These are phyloP conservation scores for Daldinia caldariorum DNA, from an alignment of 495 filamentous ascomycete species.

Conservation along the genomic window DNA sequence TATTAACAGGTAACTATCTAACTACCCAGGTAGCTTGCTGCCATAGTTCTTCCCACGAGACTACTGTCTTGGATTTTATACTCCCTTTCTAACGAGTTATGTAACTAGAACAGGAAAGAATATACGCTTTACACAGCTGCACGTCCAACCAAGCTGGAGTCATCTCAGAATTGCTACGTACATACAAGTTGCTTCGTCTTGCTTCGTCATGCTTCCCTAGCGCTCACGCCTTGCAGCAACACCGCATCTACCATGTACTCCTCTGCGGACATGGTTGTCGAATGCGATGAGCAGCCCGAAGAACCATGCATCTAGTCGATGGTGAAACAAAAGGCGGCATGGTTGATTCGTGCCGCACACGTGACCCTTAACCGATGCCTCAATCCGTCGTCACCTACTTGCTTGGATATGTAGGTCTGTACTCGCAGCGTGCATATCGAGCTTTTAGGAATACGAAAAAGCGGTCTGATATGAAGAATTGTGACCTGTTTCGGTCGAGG, in stretches of 20 bases:
- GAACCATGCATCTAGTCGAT: conserved; percentile 41
- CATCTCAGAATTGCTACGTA: too few species aligned
- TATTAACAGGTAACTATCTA: not conserved
- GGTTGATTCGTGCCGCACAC: conserved; percentile 39
- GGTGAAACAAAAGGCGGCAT: conserved; percentile 40
- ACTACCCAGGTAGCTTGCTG: not conserved
- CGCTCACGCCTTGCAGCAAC: conserved; percentile 42
- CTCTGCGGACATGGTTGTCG: conserved; percentile 39
- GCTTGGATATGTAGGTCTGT: conserved; percentile 6
- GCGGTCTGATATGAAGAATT: conserved; percentile 30
- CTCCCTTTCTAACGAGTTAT: too few species aligned
- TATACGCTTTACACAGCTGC: not conserved
- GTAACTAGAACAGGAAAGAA: too few species aligned
- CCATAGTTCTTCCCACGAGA: not conserved
- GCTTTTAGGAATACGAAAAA: conserved; percentile 25
- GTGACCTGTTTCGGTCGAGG: conserved; percentile 11
- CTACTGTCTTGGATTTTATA: too few species aligned
- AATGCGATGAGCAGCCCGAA: conserved; percentile 38
- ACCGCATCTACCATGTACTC: conserved; percentile 26
- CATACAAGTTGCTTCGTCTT: conserved; percentile 18
- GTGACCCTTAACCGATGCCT: conserved; percentile 36
- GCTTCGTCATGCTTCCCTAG: conserved; percentile 36
- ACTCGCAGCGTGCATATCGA: conserved; percentile 19
- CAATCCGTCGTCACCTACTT: conserved; percentile 33
- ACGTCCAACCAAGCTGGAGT: not conserved